Conservation (phyloP, 495 filamentous ascomycete species). For the Parathielavia hyrcaniae region DNA sequence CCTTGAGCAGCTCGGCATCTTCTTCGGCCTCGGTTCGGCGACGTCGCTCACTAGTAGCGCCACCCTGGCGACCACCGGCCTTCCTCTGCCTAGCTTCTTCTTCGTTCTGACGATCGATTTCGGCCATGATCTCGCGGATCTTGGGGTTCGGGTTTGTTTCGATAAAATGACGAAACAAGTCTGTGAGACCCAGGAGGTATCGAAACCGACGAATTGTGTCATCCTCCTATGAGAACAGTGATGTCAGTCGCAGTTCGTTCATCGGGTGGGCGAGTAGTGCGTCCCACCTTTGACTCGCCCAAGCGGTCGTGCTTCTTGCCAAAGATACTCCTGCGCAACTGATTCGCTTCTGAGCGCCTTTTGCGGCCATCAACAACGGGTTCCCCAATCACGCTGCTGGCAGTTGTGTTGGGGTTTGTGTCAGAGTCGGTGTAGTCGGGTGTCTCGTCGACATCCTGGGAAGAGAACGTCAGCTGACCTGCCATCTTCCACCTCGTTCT, state of each 20-base stretch:
- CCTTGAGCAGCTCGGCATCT: slow-evolving; percentile 87
- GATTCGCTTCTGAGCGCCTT: slow-evolving; percentile 74
- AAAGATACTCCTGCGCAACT: slow-evolving; percentile 81
- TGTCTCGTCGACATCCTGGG: slow-evolving; percentile 69
- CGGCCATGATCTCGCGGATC: slow-evolving; percentile 82
- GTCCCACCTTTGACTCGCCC: slow-evolving; percentile 79
- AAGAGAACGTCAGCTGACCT: background rate
- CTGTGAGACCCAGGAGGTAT: slow-evolving; percentile 91
- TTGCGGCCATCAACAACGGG: slow-evolving; percentile 68
- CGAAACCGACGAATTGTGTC: slow-evolving; percentile 93
- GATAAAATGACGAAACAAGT: slow-evolving; percentile 98
- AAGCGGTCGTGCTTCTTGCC: slow-evolving; percentile 89
- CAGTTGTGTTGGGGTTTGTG: slow-evolving; percentile 85
- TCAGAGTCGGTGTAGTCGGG: slow-evolving; percentile 87
- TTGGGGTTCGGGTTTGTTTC: slow-evolving; percentile 90
- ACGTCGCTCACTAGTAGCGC: slow-evolving; percentile 71
- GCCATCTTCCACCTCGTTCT: too few relatives aligned
- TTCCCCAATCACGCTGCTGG: slow-evolving; percentile 80
- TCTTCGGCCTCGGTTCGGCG: slow-evolving; percentile 95
- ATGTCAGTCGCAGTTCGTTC: slow-evolving; percentile 9
- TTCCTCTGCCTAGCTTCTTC: slow-evolving; percentile 67
- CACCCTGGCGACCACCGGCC: slow-evolving; percentile 69
- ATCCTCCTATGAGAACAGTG: slow-evolving; percentile 60
- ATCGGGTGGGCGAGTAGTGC: background rate
- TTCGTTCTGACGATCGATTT: slow-evolving; percentile 88